Base-by-base conservation (phyloP, 2,329 filamentous ascomycete species). In the Beauveria asiatica region DNA sequence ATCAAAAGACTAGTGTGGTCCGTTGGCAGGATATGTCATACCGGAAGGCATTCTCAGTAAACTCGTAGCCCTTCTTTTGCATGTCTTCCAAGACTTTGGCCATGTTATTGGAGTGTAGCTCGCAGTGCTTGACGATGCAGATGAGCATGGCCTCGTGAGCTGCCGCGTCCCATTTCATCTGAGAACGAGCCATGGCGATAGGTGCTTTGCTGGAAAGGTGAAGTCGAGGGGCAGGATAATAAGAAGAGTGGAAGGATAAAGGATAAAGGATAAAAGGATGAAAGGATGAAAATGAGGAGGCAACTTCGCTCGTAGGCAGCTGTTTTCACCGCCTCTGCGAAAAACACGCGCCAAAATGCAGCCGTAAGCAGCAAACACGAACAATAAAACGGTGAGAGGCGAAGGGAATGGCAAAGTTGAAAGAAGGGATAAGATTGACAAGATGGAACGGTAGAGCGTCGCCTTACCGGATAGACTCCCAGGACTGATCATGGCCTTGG, bases 111-210 rank as follows among this genome's bases (percentile, higher is more conserved):
- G 63, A 44, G 2, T 63, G 67, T 2, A 75, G 70, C 42, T 70
- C 73, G 58, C 75, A 63, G 7, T 73, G 67, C 27, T 72, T 69
- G n/a, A 76, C 66, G 25, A 80, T 61, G 30, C 72, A 73, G 7
- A 75, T 60, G 41, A 82, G 70, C 46, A 81, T 74, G 45, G 77
- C 76, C 61, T 76, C 68, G 50, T 81, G 77, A 19, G 74, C 71
- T 9, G 70, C 68, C 5, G 71, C 66, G 30, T 73, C 73, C 78
- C 78, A 82, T 39, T 68, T 71, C 64, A 73, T 74, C 46, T 23
- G 19, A 17, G 66, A 62, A 59, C 69, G 65, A 8, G 23, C 19
- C 54, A 57, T 57, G 42, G n/a, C 30, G 30, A 13, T 16, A 8
- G 42, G 5, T 13, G 9, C 13, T 56, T 56, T 11, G 42, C 27